Percentiles rank a stretch among this genome's conserved stretches.
phyloP scores from a whole-genome alignment of 2,329 filamentous ascomycete species.

The Cercospora sojina region DNA sequence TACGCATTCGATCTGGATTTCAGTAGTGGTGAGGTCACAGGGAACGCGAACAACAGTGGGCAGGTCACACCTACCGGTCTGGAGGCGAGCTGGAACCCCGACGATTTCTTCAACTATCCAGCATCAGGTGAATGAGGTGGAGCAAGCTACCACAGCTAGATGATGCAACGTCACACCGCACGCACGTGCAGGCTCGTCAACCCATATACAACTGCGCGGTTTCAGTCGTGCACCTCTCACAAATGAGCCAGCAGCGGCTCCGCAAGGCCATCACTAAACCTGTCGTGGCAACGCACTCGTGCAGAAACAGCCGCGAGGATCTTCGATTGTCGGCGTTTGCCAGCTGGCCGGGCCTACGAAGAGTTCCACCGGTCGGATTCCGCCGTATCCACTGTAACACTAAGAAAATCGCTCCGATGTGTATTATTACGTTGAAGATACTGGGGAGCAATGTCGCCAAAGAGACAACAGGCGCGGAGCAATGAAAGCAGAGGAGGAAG shows the following conservation, averaged over 20 bases:
- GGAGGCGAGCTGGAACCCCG: constrained; percentile 24
- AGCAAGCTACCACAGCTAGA: neutral
- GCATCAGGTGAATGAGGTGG: constrained; percentile 16
- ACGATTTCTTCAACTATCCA: constrained; percentile 28
- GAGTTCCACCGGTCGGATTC: neutral
- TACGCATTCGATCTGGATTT: constrained; percentile 20
- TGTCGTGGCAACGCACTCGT: neutral
- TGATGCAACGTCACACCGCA: neutral
- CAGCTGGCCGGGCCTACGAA: neutral
- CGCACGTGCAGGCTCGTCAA: neutral
- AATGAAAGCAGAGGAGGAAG: neutral
- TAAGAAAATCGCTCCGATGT: neutral
- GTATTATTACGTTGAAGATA: neutral
- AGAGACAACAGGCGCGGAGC: neutral
- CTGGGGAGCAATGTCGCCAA: neutral
- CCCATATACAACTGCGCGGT: neutral
- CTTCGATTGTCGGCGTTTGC: neutral
- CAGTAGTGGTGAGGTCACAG: constrained; percentile 5
- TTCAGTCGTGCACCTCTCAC: neutral
- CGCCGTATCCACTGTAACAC: neutral
- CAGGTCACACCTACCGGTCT: constrained; percentile 21
- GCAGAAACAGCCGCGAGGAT: neutral
- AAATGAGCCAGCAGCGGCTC: neutral
- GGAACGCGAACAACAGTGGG: constrained; percentile 17
- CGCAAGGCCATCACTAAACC: neutral